phyloP scores from a whole-genome alignment of 164 flowering plant species.

The Houttuynia cordata region DNA sequence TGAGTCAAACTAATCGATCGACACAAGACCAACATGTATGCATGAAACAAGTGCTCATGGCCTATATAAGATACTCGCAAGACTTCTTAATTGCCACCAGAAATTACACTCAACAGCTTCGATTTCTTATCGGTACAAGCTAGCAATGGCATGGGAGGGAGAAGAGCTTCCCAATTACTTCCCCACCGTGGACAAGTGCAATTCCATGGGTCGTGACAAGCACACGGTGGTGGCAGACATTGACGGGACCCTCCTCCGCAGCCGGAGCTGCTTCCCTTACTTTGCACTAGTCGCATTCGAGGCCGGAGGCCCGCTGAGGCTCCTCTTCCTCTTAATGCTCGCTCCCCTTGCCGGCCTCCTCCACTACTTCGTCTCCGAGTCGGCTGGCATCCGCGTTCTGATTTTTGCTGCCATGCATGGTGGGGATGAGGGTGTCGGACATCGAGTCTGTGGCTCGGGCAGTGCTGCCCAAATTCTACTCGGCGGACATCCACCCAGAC shows the following conservation, averaged over 20 bases:
- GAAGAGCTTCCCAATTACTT: no score
- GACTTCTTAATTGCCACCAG: no score
- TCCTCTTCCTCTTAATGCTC: slow-evolving; percentile 16
- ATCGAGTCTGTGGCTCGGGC: slow-evolving; percentile 36
- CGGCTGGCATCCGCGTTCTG: slow-evolving; percentile 24
- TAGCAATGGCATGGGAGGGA: no score
- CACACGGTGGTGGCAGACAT: slow-evolving; percentile 34
- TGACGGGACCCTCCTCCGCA: slow-evolving; percentile 28
- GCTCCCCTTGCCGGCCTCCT: slow-evolving; percentile 22
- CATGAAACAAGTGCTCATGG: no score
- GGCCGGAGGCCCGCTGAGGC: slow-evolving; percentile 23
- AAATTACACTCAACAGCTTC: no score
- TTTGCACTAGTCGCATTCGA: slow-evolving; percentile 31
- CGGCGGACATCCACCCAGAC: slow-evolving; percentile 27
- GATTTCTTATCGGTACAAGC: no score
- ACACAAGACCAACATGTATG: no score
- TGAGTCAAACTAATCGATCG: no score
- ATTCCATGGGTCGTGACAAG: slow-evolving; percentile 26
- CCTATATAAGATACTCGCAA: no score
- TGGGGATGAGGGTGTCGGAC: slow-evolving; percentile 24
- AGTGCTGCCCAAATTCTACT: slow-evolving; percentile 35
- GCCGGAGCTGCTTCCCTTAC: slow-evolving; percentile 31
- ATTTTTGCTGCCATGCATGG: slow-evolving; percentile 23
- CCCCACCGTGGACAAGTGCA: slow-evolving; percentile 41
- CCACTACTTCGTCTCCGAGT: slow-evolving; percentile 19